Percentiles rank a stretch among this genome's conserved stretches.
These are phyloP conservation scores for Chernovozyma aurita DNA, from an alignment of 1,139 yeast species.

Conservation along the genomic window DNA sequence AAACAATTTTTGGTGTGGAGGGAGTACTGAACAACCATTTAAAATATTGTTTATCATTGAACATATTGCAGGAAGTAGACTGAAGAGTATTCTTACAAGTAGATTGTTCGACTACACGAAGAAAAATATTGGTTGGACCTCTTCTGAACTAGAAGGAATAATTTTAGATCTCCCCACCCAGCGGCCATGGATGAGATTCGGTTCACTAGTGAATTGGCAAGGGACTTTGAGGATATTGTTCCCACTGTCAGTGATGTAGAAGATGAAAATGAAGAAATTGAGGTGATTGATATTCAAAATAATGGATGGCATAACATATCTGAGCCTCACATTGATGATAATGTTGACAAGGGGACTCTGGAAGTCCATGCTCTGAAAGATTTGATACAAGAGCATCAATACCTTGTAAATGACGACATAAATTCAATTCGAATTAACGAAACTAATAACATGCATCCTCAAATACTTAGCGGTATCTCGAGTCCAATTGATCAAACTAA, in stretches of 20 bases:
- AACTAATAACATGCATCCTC: neutral
- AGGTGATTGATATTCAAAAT: neutral
- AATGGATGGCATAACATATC: neutral
- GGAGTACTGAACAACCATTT: neutral
- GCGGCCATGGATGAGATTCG: neutral
- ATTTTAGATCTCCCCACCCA: no score
- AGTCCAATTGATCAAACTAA: neutral
- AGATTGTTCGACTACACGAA: no score
- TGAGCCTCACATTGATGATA: no score
- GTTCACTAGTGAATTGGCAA: neutral
- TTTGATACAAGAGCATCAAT: neutral
- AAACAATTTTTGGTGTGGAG: neutral
- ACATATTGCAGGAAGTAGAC: no score
- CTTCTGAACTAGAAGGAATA: no score
- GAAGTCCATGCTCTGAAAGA: neutral
- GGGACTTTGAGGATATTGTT: slow-evolving; percentile 4
- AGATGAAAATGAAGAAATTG: neutral
- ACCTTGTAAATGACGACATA: neutral
- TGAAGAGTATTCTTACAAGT: no score
- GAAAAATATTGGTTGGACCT: no score
- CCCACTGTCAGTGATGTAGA: slow-evolving; percentile 4
- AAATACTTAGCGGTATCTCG: neutral
- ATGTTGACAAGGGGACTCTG: neutral
- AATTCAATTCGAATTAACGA: no score
- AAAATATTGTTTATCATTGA: neutral